Evolutionary conservation across 805 yeast species (phyloP).

Genomic region (Metschnikowia baotianmanensis): DNA sequence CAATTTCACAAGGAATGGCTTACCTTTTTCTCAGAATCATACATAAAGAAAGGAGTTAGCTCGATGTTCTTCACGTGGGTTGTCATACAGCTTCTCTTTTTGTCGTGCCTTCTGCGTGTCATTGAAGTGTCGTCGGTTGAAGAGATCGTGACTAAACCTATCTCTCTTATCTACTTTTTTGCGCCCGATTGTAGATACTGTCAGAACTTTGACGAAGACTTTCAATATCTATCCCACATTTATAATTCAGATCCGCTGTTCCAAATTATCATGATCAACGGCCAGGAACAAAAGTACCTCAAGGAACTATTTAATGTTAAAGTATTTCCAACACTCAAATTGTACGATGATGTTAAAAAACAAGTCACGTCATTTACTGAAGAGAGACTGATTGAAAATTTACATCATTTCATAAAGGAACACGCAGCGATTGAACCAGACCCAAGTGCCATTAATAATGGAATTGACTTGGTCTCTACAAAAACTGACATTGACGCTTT

Average conservation of each 20-base stretch:
- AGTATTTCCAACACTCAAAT: conserved; percentile 49
- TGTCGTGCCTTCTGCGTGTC: conserved; percentile 6
- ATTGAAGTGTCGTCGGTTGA: conserved; percentile 9
- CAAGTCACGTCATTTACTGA: conserved; percentile 38
- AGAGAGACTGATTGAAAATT: conserved; percentile 12
- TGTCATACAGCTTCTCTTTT: background rate
- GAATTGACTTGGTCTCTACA: background rate
- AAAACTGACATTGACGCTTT: conserved; percentile 5
- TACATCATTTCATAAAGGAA: conserved; percentile 12
- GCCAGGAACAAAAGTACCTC: conserved; percentile 28
- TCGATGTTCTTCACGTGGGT: background rate
- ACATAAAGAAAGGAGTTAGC: no score
- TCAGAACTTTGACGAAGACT: conserved; percentile 30
- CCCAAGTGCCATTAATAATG: background rate
- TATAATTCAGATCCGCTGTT: conserved; percentile 32
- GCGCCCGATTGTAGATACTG: conserved; percentile 39
- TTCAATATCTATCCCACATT: conserved; percentile 40
- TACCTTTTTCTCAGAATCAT: no score
- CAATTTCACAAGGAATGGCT: no score
- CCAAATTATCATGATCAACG: conserved; percentile 34
- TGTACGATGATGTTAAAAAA: conserved; percentile 43
- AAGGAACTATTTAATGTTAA: conserved; percentile 38
- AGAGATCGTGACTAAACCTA: conserved; percentile 12
- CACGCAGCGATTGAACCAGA: conserved; percentile 10
- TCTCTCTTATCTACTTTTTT: conserved; percentile 47